Evolutionary conservation across 768 basidiomycete species (phyloP), one percentile per base, ranked within the genome.

Genomic region (Termitomyces sp.): DNA sequence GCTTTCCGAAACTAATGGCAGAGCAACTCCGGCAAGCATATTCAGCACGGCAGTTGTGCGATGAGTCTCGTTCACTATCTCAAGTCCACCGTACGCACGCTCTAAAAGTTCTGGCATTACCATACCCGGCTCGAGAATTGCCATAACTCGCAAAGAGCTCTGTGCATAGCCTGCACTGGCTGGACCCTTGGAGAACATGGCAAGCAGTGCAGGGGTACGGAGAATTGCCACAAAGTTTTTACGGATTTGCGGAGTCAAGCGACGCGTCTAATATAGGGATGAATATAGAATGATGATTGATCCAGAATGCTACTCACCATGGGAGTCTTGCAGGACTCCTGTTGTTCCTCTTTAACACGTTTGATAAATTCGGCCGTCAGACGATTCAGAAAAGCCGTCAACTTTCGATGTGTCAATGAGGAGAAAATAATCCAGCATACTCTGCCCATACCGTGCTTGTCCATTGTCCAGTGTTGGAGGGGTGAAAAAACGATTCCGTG

Each of bases 401-500:
- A 73, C 86, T 89, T 48, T 37, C 50, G 50, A 25, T 41, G 23
- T 34, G 27, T 59, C 60, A 62, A 45, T 54, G 51, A 58, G 29
- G 47, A 4, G 48, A 50, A 42, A n/a, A 35, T 47, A 38, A 53
- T 12, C 29, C 19, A 41, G 40, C 11, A 40, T 29, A 57, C 25
- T 16, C 4, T 41, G 23, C n/a, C 68, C 79, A 58, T 62, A 89
- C 85, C 58, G 75, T 67, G 54, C 81, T 68, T 4, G 92, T 89
- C 92, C 94, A 97, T 31, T 80, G 74, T 4, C 95, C 95, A 31
- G 86, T 86, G 67, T 97, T 97, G 4, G 91, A 92, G 1, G 96
- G 96, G 69, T 98, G 96, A 73, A 98, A 98, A 77, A 90, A 96
- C 0, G 89, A 86, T 67, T 98, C 96, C 6, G 90, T 92, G 64